Evolutionary conservation across 768 basidiomycete species (phyloP), one percentile per base, ranked within the genome.

Genomic region (Lactarius pseudohatsudake): DNA sequence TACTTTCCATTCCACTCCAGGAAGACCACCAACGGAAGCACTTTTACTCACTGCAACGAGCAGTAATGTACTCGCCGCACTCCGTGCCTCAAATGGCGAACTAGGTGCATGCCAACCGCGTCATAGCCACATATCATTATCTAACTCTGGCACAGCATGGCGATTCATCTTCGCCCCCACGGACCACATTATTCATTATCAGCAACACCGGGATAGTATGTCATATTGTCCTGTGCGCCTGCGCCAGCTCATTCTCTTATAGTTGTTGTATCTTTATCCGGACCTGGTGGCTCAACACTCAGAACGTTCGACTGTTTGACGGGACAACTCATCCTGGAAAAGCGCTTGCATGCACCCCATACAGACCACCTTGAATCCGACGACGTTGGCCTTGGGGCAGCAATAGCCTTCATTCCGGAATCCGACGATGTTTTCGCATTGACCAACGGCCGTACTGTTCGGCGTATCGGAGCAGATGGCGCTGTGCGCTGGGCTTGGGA

Each of bases 181-280:
- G 34, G 94, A 97, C 71, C 78, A 80, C 47, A 84, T 96, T 64
- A 75, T 85, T 28, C 84, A 81, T 20, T 93, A 89, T 74, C 84
- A 85, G 72, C 81, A 79, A 45, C 77, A 85, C 64, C 79, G 79
- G 22, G 77, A 86, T 66, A 76, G 92, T 94, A 69, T 59, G 86
- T 79, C 38, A 15, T 36, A 2, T 20, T 10, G 15, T 58, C 3
- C 22, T 10, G 30, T 30, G 30, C 45, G 15, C 47, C 20, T 6
- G 5, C 26, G 11, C 6, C 8, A 28, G 30, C 57, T 60, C 66
- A 45, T 38, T 40, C 43, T 53, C 28, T 28, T 15, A 11, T 62
- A 94, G 94, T 79, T 43, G 77, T 96, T 47, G 83, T 86, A 38
- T 78, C 89, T 2, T 78, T 96, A 26, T 95, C 95, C 55, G 92